phyloP scores from a whole-genome alignment of 1,284 basidiomycete species.

The Amylostereum chailletii region DNA sequence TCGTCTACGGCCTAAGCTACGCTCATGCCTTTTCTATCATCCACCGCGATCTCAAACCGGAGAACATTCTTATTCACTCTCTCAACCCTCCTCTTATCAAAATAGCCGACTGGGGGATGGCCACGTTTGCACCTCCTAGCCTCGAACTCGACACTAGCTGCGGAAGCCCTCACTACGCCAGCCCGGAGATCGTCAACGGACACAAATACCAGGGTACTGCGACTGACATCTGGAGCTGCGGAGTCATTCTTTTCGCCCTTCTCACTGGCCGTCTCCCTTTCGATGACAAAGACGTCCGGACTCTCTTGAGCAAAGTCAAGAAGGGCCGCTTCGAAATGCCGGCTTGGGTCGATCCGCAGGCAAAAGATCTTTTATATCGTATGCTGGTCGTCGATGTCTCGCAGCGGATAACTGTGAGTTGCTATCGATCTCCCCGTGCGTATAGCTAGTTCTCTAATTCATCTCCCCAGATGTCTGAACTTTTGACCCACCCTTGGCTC shows the following conservation, averaged over 20 bases:
- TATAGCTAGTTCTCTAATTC: constrained; percentile 4
- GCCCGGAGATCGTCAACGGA: constrained; percentile 95
- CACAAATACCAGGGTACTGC: constrained; percentile 90
- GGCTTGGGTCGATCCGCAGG: constrained; percentile 59
- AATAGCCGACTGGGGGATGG: constrained; percentile 99
- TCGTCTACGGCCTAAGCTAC: constrained; percentile 94
- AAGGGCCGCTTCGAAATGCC: constrained; percentile 82
- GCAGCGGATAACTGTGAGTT: constrained; percentile 74
- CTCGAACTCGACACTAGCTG: constrained; percentile 92
- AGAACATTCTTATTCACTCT: constrained; percentile 89
- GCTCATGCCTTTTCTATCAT: constrained; percentile 99
- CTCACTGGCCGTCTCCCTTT: constrained; percentile 85
- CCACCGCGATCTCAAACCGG: constrained; percentile 97
- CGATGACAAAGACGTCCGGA: constrained; percentile 80
- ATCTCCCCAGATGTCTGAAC: constrained; percentile 70
- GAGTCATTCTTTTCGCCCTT: constrained; percentile 84
- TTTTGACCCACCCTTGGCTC: constrained; percentile 85
- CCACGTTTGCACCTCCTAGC: constrained; percentile 77
- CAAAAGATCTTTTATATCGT: constrained; percentile 66
- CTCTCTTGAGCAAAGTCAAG: constrained; percentile 86
- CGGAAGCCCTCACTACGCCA: constrained; percentile 96
- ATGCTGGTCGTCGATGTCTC: constrained; percentile 92
- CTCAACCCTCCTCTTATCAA: constrained; percentile 84
- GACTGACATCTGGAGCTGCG: constrained; percentile 93
- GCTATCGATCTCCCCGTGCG: constrained; percentile 5